These are phyloP conservation scores for Citrullus colocynthis DNA, from an alignment of 306 rosid genomes.

Conservation along the genomic window DNA sequence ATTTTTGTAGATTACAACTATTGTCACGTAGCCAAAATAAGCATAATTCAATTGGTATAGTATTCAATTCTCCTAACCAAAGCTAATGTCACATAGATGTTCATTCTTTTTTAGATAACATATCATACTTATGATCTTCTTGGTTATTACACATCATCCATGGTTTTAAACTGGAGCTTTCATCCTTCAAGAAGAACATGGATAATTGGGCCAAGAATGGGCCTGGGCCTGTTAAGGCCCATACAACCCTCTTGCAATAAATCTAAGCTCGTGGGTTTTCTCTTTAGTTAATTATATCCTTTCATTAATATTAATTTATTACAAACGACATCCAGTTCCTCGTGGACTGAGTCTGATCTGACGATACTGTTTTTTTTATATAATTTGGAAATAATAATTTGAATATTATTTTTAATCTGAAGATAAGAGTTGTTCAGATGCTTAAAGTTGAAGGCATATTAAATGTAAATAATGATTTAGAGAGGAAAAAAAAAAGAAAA, in stretches of 20 bases:
- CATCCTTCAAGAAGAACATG: neutral
- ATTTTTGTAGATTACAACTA: neutral
- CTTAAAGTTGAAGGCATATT: slow-evolving; percentile 5
- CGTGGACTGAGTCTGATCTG: neutral
- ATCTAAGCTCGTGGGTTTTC: neutral
- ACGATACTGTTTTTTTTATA: neutral
- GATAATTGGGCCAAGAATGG: neutral
- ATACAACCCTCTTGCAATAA: neutral
- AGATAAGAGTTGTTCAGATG: neutral
- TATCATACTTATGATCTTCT: neutral
- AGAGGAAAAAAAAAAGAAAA: neutral
- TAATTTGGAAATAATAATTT: neutral
- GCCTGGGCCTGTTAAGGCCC: neutral
- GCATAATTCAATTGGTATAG: no score
- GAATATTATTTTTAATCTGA: neutral
- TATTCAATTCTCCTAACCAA: no score
- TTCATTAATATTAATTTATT: neutral
- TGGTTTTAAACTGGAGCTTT: neutral
- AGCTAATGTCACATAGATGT: neutral
- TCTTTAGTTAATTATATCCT: neutral
- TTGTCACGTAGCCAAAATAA: no score
- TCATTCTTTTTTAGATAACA: neutral
- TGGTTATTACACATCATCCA: neutral
- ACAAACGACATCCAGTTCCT: neutral
- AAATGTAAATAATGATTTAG: neutral